Evolutionary conservation across 2,329 filamentous ascomycete species (phyloP), one percentile per base, ranked within the genome.

Genomic region (Fusarium sp.): DNA sequence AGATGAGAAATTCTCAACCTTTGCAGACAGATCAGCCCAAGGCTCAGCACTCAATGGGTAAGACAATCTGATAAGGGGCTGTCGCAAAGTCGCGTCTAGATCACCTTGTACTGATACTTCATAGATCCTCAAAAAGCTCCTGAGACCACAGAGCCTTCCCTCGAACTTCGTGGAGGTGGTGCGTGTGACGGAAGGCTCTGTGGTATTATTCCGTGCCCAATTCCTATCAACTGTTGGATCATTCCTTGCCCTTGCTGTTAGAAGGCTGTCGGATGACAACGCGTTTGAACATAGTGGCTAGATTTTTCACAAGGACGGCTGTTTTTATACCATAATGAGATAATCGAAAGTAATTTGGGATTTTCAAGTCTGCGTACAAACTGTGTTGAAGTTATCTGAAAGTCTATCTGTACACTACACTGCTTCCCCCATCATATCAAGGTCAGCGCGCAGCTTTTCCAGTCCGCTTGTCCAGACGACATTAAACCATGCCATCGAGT

Each of bases 171-270:
- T 1, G 62, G 62, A 19, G 62, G 62, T 11, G 62, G 61, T 12
- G 62, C 62, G 2, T 65, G 62, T 3, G 61, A 65, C n/a, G 62
- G 62, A 7, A 36, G 62, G 7, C 20, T 65, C 7, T 65, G 62
- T 14, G 62, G 62, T 4, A 45, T 65, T 11, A 65, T 65, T 8
- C 62, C 62, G 1, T 65, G 62, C 44, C 62, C 62, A 2, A 65
- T 65, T 17, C 62, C 62, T 0, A n/a, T 65, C 23, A 65, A 65
- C 7, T 65, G 62, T 15, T 65, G 62, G 62, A 65, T 65, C 19
- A 65, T 65, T 12, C 62, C 62, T 38, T 65, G 62, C 12, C 62
- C 62, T 23, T 65, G 62, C 9, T 60, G 56, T 24, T 60, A 48
- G 42, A 17, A 4, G 28, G 23, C 20, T 6, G 8, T 14, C 3